These are phyloP conservation scores for Fragaria iinumae DNA, from an alignment of 306 rosid species.

Conservation along the genomic window DNA sequence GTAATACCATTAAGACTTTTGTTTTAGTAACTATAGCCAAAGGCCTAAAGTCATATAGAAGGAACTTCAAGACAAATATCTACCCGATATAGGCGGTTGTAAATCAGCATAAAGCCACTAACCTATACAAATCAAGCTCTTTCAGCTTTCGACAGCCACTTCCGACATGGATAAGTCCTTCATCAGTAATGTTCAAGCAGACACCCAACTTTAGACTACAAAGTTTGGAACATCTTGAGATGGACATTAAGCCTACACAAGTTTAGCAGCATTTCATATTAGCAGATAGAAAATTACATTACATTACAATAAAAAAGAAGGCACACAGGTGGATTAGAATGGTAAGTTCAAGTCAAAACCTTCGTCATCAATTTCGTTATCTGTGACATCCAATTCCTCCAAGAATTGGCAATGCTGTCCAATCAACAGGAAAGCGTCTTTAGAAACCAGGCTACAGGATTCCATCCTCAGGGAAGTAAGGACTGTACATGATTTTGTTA, in stretches of 20 bases:
- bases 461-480: slow-evolving; percentile 70
- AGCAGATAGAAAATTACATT: slow-evolving; percentile 7
- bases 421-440: slow-evolving; percentile 53
- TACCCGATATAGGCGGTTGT: background rate
- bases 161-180: slow-evolving; percentile 52
- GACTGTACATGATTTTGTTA: slow-evolving; percentile 51
- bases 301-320: background rate
- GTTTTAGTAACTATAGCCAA: background rate
- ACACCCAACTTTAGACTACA: slow-evolving; percentile 51
- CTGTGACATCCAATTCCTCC: slow-evolving; percentile 68
- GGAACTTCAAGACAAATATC: background rate
- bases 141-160: slow-evolving; percentile 45
- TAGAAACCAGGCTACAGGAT: slow-evolving; percentile 53
- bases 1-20: background rate
- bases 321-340: background rate
- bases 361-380: slow-evolving; percentile 56
- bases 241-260: slow-evolving; percentile 51
- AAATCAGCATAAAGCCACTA: slow-evolving; percentile 12
- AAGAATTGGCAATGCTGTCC: slow-evolving; percentile 51
- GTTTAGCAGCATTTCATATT: slow-evolving; percentile 25
- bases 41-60: background rate
- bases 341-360: slow-evolving; percentile 35
- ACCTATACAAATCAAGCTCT: slow-evolving; percentile 63
- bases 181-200: slow-evolving; percentile 52
- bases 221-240: slow-evolving; percentile 58